Evolutionary conservation across 768 basidiomycete genomes (phyloP), one percentile per base, ranked within the genome.

Genomic region (Sporobolomyces pararoseus): DNA sequence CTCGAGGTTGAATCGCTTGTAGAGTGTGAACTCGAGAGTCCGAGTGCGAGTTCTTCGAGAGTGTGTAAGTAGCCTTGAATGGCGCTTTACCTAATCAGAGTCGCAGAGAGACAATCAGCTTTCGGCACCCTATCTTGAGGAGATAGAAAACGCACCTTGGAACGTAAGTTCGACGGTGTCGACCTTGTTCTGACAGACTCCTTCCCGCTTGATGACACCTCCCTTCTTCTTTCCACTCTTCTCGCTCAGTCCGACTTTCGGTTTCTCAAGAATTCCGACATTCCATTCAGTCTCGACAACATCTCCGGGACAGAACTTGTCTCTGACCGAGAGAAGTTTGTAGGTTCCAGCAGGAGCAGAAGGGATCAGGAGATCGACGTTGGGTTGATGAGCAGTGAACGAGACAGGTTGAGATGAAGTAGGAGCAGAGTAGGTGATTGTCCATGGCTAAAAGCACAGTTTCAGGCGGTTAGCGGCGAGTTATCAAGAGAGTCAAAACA

Each of bases 221-320:
- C 72, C 72, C 42, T 67, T 67, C n/a, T 63, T 47, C 21, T 46
- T 35, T 19, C 77, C 63, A 14, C 68, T 47, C 5, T 68, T 55
- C 12, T 57, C 65, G 21, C 87, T 86, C 29, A 96, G 83, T 75
- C 80, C 83, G 19, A 90, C 89, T 39, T 83, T 84, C 7, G 95
- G 95, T 55, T 87, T 82, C 31, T 89, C 87, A 21, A 95, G 84
- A 86, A 89, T 92, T 59, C 86, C 84, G 23, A 98, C 88, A 42
- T 81, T 78, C 75, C 88, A 96, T 1, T 82, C 85, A 1, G 84
- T 84, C 3, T 81, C 66, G 29, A 85, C 75, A 23, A 97, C 83
- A 29, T 82, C 80, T 16, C 95, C 95, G 27, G 88, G 86, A 77
- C 95, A 99, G 79, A 90, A 88, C 2, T 86, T 85, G 77, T 97